Evolutionary conservation across 2,329 filamentous ascomycete species (phyloP), one percentile per base, ranked within the genome.

Genomic region (Trichoderma atrobrunneum): DNA sequence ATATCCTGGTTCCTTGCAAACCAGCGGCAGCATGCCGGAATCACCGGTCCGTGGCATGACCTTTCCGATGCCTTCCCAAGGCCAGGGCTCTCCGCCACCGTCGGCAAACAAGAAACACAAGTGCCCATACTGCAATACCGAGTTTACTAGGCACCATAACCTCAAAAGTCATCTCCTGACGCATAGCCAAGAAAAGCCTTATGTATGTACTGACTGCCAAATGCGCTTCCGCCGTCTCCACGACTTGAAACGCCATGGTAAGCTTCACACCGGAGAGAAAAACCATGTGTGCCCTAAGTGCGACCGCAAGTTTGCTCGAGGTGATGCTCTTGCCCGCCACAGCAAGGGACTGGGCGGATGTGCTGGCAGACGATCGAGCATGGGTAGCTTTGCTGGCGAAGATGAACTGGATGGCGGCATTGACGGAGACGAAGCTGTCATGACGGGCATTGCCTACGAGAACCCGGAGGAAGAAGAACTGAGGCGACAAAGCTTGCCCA

Each of bases 141-240:
- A 97, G 78, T 99, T 99, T 77, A 99, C 96, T 32, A 90, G 96
- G 59, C 96, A 98, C 80, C 96, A 98, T 80, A 98, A 99, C 78
- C 88, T 98, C 32, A 99, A 98, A 84, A 98, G 94, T 76, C 96
- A 99, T 83, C 88, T 99, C 72, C 89, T 99, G 79, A 98, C 96
- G 0, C 96, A 98, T 82, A 98, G 95, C 78, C 95, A 99, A 85
- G 96, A 99, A 82, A 99, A 99, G 82, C 96, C 96, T 0, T 99
- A 96, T 79, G 89, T 96, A 32, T 99, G 96, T 80, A 91, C 93
- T 74, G 94, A 93, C n/a, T 99, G 96, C 80, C 90, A 95, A 77
- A 93, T 96, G 81, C 91, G 95, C 67, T 99, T 99, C 82, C 90
- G 96, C 70, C 90, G 96, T 74, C 86, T 98, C 66, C 96, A 99